These are phyloP conservation scores for Pythium myriotylum DNA, from an alignment of 352 stramenopile genomes.

Conservation along the genomic window DNA sequence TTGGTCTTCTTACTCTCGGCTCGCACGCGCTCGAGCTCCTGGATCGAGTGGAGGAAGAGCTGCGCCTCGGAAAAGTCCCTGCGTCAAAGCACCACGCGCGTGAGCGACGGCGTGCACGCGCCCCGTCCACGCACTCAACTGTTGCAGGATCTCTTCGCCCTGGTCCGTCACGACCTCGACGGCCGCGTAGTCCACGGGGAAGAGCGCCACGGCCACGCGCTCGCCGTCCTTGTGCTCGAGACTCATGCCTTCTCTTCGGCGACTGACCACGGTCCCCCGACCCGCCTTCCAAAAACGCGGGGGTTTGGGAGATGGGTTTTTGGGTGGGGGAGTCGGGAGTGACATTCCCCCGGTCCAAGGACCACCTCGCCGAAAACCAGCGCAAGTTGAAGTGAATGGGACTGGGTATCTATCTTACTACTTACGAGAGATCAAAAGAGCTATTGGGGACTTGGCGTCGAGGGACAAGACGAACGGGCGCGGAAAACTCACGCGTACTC, in stretches of 20 bases:
- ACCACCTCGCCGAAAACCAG: too few relatives aligned
- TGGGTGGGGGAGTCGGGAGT: slow-evolving; percentile 24
- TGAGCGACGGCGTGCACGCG: background rate
- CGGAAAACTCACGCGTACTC: slow-evolving; percentile 55
- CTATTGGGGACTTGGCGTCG: too few relatives aligned
- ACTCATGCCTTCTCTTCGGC: slow-evolving; percentile 14
- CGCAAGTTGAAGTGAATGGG: slow-evolving; percentile 10
- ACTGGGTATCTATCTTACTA: too few relatives aligned
- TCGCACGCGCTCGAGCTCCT: slow-evolving; percentile 71
- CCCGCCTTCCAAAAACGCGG: slow-evolving; percentile 28
- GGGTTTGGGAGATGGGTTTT: slow-evolving; percentile 18
- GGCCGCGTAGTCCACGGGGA: slow-evolving; percentile 72
- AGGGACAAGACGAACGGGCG: too few relatives aligned
- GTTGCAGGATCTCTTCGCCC: slow-evolving; percentile 77
- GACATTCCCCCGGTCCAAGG: slow-evolving; percentile 10
- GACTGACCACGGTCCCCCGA: background rate
- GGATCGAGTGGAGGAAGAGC: slow-evolving; percentile 82
- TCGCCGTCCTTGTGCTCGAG: slow-evolving; percentile 53
- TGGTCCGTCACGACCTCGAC: slow-evolving; percentile 83
- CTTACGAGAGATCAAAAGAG: background rate
- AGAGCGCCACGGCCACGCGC: slow-evolving; percentile 74
- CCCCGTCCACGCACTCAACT: too few relatives aligned
- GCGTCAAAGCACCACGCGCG: slow-evolving; percentile 7
- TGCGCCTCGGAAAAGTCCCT: slow-evolving; percentile 87
- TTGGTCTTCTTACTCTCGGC: slow-evolving; percentile 70